A percentile compares a stretch with the other conserved stretches of the same genome.
Evolutionary conservation across 1,284 basidiomycete genomes (phyloP).

Genomic region (Trichosporon ovoides): DNA sequence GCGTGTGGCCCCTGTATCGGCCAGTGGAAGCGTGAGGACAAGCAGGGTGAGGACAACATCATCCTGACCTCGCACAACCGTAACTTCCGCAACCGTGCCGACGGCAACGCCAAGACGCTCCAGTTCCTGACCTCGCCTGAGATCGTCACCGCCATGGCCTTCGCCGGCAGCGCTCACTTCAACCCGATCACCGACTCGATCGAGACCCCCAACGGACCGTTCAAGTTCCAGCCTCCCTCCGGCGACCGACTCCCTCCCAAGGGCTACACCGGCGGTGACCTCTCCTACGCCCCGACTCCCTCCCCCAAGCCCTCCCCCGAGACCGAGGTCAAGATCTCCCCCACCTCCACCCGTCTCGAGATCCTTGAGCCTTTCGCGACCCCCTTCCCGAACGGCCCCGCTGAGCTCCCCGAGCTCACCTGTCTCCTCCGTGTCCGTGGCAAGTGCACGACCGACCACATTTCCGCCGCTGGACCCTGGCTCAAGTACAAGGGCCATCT

Average conservation of each 20-base stretch:
- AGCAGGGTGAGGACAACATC: constrained; percentile 86
- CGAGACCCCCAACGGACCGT: constrained; percentile 66
- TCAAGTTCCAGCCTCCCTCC: constrained; percentile 79
- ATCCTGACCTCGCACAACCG: constrained; percentile 97
- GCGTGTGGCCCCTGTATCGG: constrained; percentile 99
- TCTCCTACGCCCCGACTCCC: constrained; percentile 71
- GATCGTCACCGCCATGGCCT: constrained; percentile 94
- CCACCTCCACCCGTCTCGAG: constrained; percentile 81
- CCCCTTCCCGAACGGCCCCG: constrained; percentile 61
- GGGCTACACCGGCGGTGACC: constrained; percentile 76
- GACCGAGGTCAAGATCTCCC: constrained; percentile 70
- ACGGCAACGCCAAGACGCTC: constrained; percentile 79
- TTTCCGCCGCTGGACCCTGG: constrained; percentile 94
- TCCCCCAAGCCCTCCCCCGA: constrained; percentile 70
- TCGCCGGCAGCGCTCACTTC: constrained; percentile 90
- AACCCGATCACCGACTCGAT: constrained; percentile 83
- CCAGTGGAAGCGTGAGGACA: constrained; percentile 94
- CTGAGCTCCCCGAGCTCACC: constrained; percentile 75
- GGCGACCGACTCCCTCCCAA: constrained; percentile 77
- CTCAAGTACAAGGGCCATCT: constrained; percentile 94
- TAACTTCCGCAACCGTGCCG: constrained; percentile 96
- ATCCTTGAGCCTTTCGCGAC: constrained; percentile 77
- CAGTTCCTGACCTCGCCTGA: constrained; percentile 98
- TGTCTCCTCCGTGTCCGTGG: constrained; percentile 88
- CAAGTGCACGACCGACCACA: constrained; percentile 98